These are phyloP conservation scores for Raddia distichophylla DNA, from an alignment of 176 grass and related monocot species.

Conservation along the genomic window DNA sequence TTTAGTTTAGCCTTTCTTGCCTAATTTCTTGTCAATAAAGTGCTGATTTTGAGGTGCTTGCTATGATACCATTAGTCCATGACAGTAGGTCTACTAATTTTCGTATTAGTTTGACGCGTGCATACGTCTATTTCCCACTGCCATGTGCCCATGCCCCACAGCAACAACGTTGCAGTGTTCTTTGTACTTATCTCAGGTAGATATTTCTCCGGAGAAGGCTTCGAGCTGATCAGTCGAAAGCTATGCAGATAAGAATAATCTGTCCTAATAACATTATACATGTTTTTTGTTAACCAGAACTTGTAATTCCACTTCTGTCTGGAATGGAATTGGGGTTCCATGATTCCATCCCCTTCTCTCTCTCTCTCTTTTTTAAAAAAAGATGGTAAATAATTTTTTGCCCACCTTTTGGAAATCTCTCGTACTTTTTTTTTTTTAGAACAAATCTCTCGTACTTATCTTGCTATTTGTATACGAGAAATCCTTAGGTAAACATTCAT, in stretches of 20 bases:
- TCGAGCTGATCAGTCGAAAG: conserved; percentile 32
- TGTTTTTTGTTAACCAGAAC: too few species aligned
- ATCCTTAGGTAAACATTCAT: background rate
- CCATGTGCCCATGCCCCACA: conserved; percentile 23
- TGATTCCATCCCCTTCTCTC: too few species aligned
- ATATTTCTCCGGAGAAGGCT: conserved; percentile 29
- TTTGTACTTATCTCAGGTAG: conserved; percentile 36
- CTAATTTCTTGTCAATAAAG: background rate
- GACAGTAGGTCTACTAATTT: conserved; percentile 3
- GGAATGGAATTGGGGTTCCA: too few species aligned
- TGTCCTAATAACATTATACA: background rate
- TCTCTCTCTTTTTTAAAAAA: too few species aligned
- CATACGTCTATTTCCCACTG: background rate
- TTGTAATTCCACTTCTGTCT: too few species aligned
- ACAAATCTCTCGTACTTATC: background rate
- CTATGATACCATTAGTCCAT: background rate
- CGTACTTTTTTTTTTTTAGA: too few species aligned
- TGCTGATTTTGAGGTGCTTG: background rate
- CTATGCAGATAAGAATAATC: background rate
- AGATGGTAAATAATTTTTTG: background rate
- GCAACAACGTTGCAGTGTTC: background rate
- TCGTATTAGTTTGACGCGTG: conserved; percentile 1
- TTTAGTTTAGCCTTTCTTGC: background rate
- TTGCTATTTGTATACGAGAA: background rate
- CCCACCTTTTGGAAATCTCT: background rate